A percentile compares a stretch with the other conserved stretches of the same genome.
phyloP scores from a whole-genome alignment of 2,329 filamentous ascomycete genomes.

The Atkinsonella texensis region DNA sequence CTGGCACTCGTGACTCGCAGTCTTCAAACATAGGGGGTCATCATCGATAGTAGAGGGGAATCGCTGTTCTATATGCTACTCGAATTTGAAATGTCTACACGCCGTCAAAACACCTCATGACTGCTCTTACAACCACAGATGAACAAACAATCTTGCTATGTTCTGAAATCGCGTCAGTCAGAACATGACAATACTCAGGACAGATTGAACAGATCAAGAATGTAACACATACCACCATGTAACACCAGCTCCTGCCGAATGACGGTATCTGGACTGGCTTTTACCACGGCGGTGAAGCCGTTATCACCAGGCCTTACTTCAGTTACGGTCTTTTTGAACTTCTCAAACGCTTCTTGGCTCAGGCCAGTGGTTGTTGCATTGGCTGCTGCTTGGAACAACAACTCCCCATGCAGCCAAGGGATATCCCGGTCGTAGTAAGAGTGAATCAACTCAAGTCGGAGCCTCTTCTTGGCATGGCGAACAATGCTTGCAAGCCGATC shows the following conservation, averaged over 20 bases:
- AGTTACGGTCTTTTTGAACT: constrained; percentile 34
- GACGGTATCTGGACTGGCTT: constrained; percentile 30
- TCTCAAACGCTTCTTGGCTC: constrained; percentile 25
- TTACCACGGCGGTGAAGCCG: constrained; percentile 37
- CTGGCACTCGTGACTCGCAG: too few relatives aligned
- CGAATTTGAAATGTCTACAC: not conserved
- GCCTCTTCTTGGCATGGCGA: constrained; percentile 33
- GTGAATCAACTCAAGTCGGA: constrained; percentile 65
- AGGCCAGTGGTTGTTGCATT: constrained; percentile 32
- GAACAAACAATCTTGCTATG: constrained; percentile 61
- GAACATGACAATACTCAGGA: not conserved
- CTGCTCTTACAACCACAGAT: constrained; percentile 49
- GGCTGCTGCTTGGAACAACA: constrained; percentile 48
- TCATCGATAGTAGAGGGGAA: too few relatives aligned
- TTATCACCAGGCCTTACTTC: constrained; percentile 27
- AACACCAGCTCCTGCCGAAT: constrained; percentile 43
- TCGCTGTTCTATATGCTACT: too few relatives aligned
- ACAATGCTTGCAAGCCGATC: constrained; percentile 50
- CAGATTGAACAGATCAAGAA: not conserved
- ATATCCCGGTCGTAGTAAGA: constrained; percentile 76
- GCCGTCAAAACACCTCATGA: constrained; percentile 51
- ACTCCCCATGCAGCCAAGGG: constrained; percentile 56
- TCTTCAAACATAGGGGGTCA: too few relatives aligned
- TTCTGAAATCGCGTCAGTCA: constrained; percentile 27
- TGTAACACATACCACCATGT: constrained; percentile 36